Base-by-base conservation (phyloP, 768 basidiomycete species). In the Leucogyrophana mollusca region DNA sequence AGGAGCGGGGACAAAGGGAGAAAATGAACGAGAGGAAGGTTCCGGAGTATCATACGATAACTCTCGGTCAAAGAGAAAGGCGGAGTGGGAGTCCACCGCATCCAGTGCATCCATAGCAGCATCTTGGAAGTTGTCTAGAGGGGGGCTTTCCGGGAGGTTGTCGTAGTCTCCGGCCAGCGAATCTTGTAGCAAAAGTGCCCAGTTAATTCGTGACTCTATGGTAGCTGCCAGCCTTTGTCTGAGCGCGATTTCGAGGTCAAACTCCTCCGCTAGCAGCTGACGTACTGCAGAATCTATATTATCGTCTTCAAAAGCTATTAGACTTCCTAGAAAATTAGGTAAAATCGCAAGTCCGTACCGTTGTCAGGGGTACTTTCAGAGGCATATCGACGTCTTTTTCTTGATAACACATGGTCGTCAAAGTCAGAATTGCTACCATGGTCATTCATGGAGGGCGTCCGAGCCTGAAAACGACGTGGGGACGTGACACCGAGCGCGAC, bases 71-170 rank as follows among this genome's bases (percentile, higher is more conserved):
- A 69, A 68, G 21, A 77, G 48, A 27, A 70, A 60, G 18, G 65
- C 56, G 22, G 69, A 70, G 1, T 73, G 68, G 13, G 49, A 53
- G 46, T 77, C 75, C 6, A 70, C 53, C 5, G 68, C 67, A 5
- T 72, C 68, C 17, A 77, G 56, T 2, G 76, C 71, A 32, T 72
- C 72, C 6, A 72, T 48, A 6, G 76, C 73, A 20, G 69, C 73
- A 9, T 68, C 59, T 41, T 67, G 66, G 45, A 75, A 66, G 20
- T 64, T 61, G 9, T 67, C 63, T 23, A 43, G 24, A 30, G 36
- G 27, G 13, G 6, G 13, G 13, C 34, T 46, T 56, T 20, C 50
- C 23, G 7, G 42, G 30, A 21, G 7, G 52, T 21, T 52, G 49
- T 54, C 40, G 13, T 42, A 37, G 30, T 39, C 50, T 5, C 47